A percentile compares a stretch with the other conserved stretches of the same genome.
These are phyloP conservation scores for Pachysandra terminalis DNA, from an alignment of 164 flowering plant species.

Conservation along the genomic window DNA sequence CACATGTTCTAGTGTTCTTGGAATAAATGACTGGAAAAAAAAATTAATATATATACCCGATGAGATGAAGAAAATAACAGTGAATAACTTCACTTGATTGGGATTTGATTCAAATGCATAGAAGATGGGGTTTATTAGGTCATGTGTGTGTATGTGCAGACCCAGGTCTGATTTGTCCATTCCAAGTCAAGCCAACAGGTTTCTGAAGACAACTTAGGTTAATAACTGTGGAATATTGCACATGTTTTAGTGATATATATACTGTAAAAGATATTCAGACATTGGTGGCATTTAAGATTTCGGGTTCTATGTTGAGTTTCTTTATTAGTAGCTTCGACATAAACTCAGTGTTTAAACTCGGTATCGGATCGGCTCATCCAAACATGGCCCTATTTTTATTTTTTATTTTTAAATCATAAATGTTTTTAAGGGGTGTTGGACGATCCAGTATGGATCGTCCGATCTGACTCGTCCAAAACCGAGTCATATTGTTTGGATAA, in stretches of 20 bases:
- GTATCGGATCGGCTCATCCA: too few species aligned
- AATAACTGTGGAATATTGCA: neutral
- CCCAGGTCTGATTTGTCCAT: neutral
- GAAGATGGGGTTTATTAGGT: too few species aligned
- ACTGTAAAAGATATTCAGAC: neutral
- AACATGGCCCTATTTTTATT: too few species aligned
- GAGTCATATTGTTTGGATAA: too few species aligned
- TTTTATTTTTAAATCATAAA: too few species aligned
- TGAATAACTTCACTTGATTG: too few species aligned
- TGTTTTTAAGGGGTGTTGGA: too few species aligned
- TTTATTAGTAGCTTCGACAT: neutral
- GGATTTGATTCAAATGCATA: too few species aligned
- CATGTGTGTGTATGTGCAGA: too few species aligned
- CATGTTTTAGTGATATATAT: neutral
- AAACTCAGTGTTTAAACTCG: too few species aligned
- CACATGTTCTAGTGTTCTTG: conserved; percentile 73
- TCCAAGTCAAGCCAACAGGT: neutral
- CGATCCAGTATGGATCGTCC: too few species aligned
- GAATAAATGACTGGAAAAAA: conserved; percentile 75
- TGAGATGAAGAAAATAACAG: neutral
- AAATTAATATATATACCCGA: neutral
- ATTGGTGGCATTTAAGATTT: neutral
- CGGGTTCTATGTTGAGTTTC: neutral
- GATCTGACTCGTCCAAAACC: too few species aligned
- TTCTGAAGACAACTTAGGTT: neutral